phyloP scores from a whole-genome alignment of 495 filamentous ascomycete genomes.

The Aspergillus haitiensis region DNA sequence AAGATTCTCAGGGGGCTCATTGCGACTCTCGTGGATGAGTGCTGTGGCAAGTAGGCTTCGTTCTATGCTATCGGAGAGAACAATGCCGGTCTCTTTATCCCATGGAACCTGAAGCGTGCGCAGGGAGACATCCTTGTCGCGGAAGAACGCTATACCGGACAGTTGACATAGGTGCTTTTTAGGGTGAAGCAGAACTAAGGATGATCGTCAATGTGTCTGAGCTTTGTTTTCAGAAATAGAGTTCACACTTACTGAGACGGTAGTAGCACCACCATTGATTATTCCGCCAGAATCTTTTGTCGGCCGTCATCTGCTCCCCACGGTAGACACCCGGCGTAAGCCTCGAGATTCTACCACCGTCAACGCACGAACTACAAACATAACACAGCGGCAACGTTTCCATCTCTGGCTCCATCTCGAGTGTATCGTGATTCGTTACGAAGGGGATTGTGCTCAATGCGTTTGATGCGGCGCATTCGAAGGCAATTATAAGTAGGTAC shows the following conservation, averaged over 20 bases:
- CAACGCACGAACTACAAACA: background rate
- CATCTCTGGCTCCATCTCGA: too few species aligned
- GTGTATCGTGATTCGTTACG: too few species aligned
- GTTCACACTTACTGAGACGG: slow-evolving; percentile 4
- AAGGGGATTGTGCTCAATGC: too few species aligned
- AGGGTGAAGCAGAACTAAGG: slow-evolving; percentile 9
- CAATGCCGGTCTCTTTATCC: slow-evolving; percentile 10
- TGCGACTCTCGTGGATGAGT: background rate
- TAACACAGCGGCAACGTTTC: background rate
- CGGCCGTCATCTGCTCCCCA: background rate
- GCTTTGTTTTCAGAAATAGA: background rate
- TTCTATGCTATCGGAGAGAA: background rate
- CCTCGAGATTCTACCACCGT: background rate
- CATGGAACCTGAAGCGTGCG: slow-evolving; percentile 12
- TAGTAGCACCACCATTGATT: background rate
- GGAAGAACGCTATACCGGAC: slow-evolving; percentile 6
- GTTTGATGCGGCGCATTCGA: too few species aligned
- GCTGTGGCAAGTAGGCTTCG: slow-evolving; percentile 9
- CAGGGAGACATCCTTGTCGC: background rate
- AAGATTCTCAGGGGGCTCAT: background rate
- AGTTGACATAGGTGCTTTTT: slow-evolving; percentile 6
- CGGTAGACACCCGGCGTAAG: background rate
- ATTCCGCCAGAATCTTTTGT: slow-evolving; percentile 4
- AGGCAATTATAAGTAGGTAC: too few species aligned
- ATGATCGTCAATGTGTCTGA: background rate